Evolutionary conservation across 2,329 filamentous ascomycete genomes (phyloP), one percentile per base, ranked within the genome.

Genomic region (Hortaea sp.): DNA sequence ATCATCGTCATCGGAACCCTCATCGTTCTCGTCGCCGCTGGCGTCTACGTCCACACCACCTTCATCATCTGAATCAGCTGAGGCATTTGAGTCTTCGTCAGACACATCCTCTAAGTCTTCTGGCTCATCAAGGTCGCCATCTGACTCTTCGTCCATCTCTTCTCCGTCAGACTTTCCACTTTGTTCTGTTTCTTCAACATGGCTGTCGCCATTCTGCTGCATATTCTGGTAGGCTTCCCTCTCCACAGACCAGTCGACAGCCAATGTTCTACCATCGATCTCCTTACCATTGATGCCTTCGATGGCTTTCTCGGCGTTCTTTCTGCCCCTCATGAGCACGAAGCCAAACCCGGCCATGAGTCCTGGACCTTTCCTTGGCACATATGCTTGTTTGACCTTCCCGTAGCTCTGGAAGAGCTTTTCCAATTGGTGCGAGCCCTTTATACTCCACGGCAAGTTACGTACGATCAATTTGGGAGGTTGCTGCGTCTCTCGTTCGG

Each of bases 181-280:
- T 5, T 65, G 57, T 5, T 55, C 54, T 4, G 47, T 60, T 44
- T 61, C 63, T 48, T 62, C 70, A n/a, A 51, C 47, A n/a, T 44
- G 49, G 12, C 54, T 51, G 5, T 51, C 48, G 1, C 35, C 41
- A 11, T 47, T 44, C 45, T 50, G 48, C 43, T 46, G 42, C 31
- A 49, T 9, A 9, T 38, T 41, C 35, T 53, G 39, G 41, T 54
- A 53, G 2, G 32, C 41, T 10, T 49, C 76, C 69, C 94, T 95
- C 50, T 95, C 88, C 3, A 97, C 88, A 30, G 94, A 90, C 87
- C 88, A 98, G 68, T 98, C 92, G 5, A 98, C 92, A 29, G 90
- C 92, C 50, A 98, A 67, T 6, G 82, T 84, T 58, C 92, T 78
- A 2, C 89, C 92, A 63, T 95, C 89, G 13, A 98, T 76, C 50